Conservation (phyloP, 805 yeast species). For the Metschnikowia lochheadii region DNA sequence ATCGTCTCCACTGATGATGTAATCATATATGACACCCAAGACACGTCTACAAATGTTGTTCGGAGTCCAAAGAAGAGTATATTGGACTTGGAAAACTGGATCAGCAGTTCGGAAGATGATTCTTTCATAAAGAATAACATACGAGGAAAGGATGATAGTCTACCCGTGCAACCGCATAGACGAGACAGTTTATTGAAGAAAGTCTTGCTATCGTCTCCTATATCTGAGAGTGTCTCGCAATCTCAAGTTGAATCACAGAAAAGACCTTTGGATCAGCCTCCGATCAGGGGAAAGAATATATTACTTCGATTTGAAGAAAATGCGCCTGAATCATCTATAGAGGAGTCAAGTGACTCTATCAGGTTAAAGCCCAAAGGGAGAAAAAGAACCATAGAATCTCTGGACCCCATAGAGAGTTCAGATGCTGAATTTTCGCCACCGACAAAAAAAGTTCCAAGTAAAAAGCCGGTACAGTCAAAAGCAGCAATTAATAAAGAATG, state of each 20-base stretch:
- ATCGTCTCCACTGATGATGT: neutral
- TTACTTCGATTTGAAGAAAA: neutral
- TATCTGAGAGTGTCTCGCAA: slow-evolving; percentile 3
- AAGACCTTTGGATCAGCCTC: neutral
- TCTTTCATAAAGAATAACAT: slow-evolving; percentile 3
- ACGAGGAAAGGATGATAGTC: neutral
- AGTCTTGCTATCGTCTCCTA: slow-evolving; percentile 11
- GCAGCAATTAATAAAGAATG: slow-evolving; percentile 24
- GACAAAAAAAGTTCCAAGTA: neutral
- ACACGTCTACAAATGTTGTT: neutral
- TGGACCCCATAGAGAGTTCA: neutral
- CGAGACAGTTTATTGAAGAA: neutral
- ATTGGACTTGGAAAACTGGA: slow-evolving; percentile 16
- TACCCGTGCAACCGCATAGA: neutral
- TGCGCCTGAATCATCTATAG: neutral
- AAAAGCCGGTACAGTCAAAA: neutral
- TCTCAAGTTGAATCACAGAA: neutral
- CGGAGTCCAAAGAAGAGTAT: slow-evolving; percentile 4
- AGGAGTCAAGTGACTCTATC: neutral
- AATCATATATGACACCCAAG: neutral
- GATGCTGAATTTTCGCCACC: slow-evolving; percentile 9
- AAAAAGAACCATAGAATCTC: neutral
- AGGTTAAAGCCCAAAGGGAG: neutral
- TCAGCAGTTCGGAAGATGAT: slow-evolving; percentile 20
- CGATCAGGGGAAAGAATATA: neutral